Conservation (phyloP, 331 rosid genomes). For the Saraca asoca region DNA sequence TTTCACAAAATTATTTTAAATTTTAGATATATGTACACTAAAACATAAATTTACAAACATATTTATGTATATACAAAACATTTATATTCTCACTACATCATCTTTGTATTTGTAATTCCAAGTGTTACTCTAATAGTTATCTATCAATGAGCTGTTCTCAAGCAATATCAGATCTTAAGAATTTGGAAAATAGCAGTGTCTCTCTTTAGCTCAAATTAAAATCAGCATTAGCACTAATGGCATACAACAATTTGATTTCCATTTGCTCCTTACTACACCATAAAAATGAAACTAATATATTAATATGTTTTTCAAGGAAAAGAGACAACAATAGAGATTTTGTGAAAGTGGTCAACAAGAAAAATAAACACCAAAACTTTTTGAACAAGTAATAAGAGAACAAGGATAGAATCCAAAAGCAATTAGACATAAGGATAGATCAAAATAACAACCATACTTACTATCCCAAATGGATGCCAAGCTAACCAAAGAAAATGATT, state of each 20-base stretch:
- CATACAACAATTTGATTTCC: conserved; percentile 82
- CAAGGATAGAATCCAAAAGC: background rate
- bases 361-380: background rate
- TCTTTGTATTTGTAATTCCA: background rate
- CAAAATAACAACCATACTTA: conserved; percentile 1
- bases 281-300: background rate
- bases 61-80: conserved; percentile 34
- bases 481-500: background rate
- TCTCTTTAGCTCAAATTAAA: conserved; percentile 79
- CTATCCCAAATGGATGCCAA: background rate
- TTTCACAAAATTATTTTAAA: conserved; percentile 14
- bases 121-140: conserved; percentile 24
- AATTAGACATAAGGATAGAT: background rate
- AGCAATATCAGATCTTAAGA: background rate
- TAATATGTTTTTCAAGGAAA: conserved; percentile 13
- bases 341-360: conserved; percentile 2
- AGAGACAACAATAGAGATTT: conserved; percentile 1
- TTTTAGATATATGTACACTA: conserved; percentile 38
- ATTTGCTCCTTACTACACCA: conserved; percentile 82
- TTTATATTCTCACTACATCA: conserved; percentile 26
- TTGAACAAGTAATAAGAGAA: background rate
- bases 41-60: conserved; percentile 17
- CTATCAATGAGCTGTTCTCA: conserved; percentile 14
- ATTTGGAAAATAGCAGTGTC: conserved; percentile 12
- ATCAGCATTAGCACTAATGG: conserved; percentile 90